These are phyloP conservation scores for Avena sativa DNA, from an alignment of 176 grass and related monocot species.

Conservation along the genomic window DNA sequence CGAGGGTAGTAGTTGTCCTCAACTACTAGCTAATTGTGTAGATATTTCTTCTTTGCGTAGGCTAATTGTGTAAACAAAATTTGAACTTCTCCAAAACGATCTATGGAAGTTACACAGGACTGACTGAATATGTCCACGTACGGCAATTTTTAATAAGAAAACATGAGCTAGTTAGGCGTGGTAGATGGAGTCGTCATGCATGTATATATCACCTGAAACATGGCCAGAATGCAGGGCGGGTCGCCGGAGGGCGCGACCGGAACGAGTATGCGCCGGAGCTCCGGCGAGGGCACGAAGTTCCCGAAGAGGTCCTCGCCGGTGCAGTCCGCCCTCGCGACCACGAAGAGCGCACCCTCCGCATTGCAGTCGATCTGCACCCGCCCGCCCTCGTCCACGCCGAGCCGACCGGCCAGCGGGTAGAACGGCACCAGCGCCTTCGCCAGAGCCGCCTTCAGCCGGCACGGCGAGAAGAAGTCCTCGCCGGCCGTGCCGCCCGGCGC, in stretches of 20 bases:
- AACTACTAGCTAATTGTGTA: no score
- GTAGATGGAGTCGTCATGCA: neutral
- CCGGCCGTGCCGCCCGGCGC: neutral
- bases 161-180: neutral
- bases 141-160: no score
- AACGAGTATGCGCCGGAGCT: constrained; percentile 38
- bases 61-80: no score
- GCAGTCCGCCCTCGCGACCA: constrained; percentile 32
- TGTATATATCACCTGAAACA: constrained; percentile 13
- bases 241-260: constrained; percentile 24
- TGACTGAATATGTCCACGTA: no score
- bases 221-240: constrained; percentile 22
- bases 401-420: constrained; percentile 54
- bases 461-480: constrained; percentile 16
- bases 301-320: constrained; percentile 7
- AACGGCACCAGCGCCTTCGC: constrained; percentile 45
- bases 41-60: no score
- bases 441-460: constrained; percentile 39
- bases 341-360: constrained; percentile 55
- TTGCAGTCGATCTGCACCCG: constrained; percentile 50
- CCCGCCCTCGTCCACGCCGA: neutral
- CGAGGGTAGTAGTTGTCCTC: no score
- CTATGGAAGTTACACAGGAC: no score
- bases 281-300: constrained; percentile 32
- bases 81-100: no score